These are phyloP conservation scores for Pseudogymnoascus sp. DNA, from an alignment of 2,329 filamentous ascomycete species.

Conservation along the genomic window DNA sequence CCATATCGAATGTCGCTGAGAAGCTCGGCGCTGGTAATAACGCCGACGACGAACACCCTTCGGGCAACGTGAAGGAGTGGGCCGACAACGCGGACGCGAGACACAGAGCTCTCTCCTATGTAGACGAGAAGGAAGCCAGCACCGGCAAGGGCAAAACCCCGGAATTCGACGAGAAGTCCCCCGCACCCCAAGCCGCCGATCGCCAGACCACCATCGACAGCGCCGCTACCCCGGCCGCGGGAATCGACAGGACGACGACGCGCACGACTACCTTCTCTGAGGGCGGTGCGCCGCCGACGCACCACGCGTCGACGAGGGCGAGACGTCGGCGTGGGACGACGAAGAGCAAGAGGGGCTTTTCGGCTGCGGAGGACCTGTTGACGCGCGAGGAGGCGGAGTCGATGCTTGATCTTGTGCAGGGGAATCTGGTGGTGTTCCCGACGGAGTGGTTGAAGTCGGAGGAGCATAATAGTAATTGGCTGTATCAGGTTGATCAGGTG, in stretches of 20 bases:
- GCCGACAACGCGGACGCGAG: slow-evolving; percentile 20
- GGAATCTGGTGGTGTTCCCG: slow-evolving; percentile 82
- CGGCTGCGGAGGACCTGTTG: slow-evolving; percentile 66
- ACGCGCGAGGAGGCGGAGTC: slow-evolving; percentile 70
- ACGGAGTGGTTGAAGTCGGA: slow-evolving; percentile 93
- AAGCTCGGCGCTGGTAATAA: slow-evolving; percentile 17
- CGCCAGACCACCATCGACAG: neutral
- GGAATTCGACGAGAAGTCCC: neutral
- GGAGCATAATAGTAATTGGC: slow-evolving; percentile 89
- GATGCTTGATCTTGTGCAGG: slow-evolving; percentile 73
- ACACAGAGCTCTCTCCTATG: slow-evolving; percentile 10
- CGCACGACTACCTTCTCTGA: slow-evolving; percentile 49
- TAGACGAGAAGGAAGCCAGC: neutral
- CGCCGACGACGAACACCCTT: slow-evolving; percentile 15
- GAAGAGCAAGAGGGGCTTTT: slow-evolving; percentile 48
- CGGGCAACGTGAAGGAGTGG: slow-evolving; percentile 23
- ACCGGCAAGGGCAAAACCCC: neutral
- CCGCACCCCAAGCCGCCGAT: neutral
- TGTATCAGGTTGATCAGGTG: slow-evolving; percentile 92
- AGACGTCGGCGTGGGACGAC: slow-evolving; percentile 59
- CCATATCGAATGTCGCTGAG: slow-evolving; percentile 19
- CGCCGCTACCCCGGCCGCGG: neutral
- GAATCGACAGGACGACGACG: slow-evolving; percentile 34
- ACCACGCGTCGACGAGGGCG: slow-evolving; percentile 45
- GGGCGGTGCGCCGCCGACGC: neutral